phyloP scores from a whole-genome alignment of 495 filamentous ascomycete species.

The Podospora appendiculata region DNA sequence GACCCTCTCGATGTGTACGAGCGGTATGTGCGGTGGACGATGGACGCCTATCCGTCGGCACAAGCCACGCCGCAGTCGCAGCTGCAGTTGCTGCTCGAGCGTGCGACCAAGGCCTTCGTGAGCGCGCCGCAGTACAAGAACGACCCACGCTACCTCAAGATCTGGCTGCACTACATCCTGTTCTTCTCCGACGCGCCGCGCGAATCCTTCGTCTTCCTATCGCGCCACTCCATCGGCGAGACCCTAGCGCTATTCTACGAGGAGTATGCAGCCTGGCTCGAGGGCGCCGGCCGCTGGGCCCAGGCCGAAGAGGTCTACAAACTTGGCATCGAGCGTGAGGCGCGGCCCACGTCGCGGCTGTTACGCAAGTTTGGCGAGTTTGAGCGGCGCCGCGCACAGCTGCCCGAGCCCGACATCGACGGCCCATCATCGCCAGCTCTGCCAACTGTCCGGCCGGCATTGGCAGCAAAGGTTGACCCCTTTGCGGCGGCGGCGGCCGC shows the following conservation, averaged over 20 bases:
- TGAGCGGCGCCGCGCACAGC: slow-evolving; percentile 61
- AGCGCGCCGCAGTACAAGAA: slow-evolving; percentile 80
- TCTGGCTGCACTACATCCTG: slow-evolving; percentile 92
- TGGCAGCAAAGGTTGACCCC: slow-evolving; percentile 79
- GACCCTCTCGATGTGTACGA: slow-evolving; percentile 95
- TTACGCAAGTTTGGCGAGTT: slow-evolving; percentile 87
- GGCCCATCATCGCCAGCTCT: slow-evolving; percentile 81
- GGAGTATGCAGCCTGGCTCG: slow-evolving; percentile 89
- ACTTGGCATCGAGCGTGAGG: slow-evolving; percentile 80
- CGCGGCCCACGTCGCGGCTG: slow-evolving; percentile 72
- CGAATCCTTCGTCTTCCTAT: slow-evolving; percentile 85
- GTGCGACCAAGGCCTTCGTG: slow-evolving; percentile 86
- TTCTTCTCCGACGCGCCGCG: slow-evolving; percentile 88
- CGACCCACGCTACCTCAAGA: slow-evolving; percentile 81
- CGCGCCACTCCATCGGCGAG: slow-evolving; percentile 82
- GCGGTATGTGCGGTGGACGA: slow-evolving; percentile 92
- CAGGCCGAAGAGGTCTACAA: slow-evolving; percentile 93
- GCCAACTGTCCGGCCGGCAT: slow-evolving; percentile 71
- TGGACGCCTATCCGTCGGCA: slow-evolving; percentile 89
- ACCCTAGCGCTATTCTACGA: slow-evolving; percentile 91
- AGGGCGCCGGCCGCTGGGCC: slow-evolving; percentile 74
- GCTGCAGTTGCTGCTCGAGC: slow-evolving; percentile 81
- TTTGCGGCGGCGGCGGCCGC: slow-evolving; percentile 45
- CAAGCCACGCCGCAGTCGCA: slow-evolving; percentile 87
- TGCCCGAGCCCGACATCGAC: slow-evolving; percentile 42